A percentile compares a stretch with the other conserved stretches of the same genome.
Evolutionary conservation across 225 moss, liverwort and hornwort genomes (phyloP).

Genomic region (Antitrichia curtipendula): DNA sequence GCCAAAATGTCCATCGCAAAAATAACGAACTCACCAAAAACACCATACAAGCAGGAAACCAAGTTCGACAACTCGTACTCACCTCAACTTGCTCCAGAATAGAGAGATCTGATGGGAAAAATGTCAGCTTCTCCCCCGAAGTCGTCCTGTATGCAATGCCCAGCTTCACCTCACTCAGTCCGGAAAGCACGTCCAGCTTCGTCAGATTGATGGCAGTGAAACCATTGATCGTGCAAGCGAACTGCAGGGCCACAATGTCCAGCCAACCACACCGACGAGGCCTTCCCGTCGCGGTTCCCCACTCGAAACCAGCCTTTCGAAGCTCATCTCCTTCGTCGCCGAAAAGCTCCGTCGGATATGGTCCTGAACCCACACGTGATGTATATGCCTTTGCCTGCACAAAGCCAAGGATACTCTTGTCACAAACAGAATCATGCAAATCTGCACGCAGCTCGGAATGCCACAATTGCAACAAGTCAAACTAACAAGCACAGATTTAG

Average conservation of each 20-base stretch:
- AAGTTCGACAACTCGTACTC: neutral
- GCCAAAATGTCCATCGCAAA: neutral
- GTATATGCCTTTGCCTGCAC: conserved; percentile 91
- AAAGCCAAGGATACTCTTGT: neutral
- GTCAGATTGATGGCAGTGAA: conserved; percentile 91
- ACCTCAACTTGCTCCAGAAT: conserved; percentile 84
- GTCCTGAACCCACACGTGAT: conserved; percentile 89
- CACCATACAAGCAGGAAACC: neutral
- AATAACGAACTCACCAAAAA: neutral
- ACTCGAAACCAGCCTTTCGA: conserved; percentile 79
- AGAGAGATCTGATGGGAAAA: conserved; percentile 71
- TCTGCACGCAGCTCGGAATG: neutral
- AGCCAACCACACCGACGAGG: conserved; percentile 98
- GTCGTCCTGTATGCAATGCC: conserved; percentile 56
- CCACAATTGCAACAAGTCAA: neutral
- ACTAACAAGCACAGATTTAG: neutral
- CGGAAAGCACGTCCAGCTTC: conserved; percentile 90
- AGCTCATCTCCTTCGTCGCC: conserved; percentile 70
- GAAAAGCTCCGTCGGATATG: conserved; percentile 83
- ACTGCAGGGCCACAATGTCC: conserved; percentile 81
- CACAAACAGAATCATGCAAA: neutral
- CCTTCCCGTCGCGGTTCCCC: conserved; percentile 91
- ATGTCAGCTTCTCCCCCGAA: conserved; percentile 38
- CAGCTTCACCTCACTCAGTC: conserved; percentile 52
- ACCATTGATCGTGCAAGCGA: conserved; percentile 81